These are phyloP conservation scores for Albatrellus sp. DNA, from an alignment of 1,284 basidiomycete species.

Conservation along the genomic window DNA sequence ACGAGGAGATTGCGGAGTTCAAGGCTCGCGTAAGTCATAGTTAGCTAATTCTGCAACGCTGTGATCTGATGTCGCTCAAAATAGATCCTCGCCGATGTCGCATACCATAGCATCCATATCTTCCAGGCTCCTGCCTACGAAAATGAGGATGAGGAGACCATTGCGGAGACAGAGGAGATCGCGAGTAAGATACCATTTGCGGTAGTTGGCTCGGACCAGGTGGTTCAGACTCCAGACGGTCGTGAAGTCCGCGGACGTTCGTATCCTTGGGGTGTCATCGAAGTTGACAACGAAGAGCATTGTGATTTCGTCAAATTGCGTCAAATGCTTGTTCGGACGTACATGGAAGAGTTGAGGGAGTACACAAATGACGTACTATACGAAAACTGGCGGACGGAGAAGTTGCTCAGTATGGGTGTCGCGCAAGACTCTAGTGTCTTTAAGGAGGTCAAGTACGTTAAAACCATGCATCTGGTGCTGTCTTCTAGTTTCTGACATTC, in stretches of 20 bases:
- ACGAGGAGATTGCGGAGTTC: slow-evolving; percentile 86
- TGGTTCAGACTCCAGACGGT: slow-evolving; percentile 75
- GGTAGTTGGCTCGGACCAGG: slow-evolving; percentile 83
- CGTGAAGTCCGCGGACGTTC: slow-evolving; percentile 83
- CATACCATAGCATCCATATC: slow-evolving; percentile 88
- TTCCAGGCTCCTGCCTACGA: slow-evolving; percentile 94
- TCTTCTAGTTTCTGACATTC: slow-evolving; percentile 6
- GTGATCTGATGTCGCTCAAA: slow-evolving; percentile 1
- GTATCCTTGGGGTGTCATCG: slow-evolving; percentile 96
- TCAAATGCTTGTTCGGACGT: slow-evolving; percentile 95
- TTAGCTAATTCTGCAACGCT: too few relatives aligned
- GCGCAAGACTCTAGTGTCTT: slow-evolving; percentile 93
- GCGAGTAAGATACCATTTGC: slow-evolving; percentile 96
- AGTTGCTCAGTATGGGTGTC: slow-evolving; percentile 90
- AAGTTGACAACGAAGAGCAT: slow-evolving; percentile 96
- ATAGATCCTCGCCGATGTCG: slow-evolving; percentile 84
- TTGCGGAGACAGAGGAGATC: slow-evolving; percentile 93
- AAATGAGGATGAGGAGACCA: slow-evolving; percentile 93
- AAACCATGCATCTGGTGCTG: neutral
- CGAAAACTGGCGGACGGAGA: slow-evolving; percentile 94
- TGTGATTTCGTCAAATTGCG: slow-evolving; percentile 98
- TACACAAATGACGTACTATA: slow-evolving; percentile 89
- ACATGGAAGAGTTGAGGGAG: slow-evolving; percentile 96
- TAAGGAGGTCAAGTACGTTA: slow-evolving; percentile 91
- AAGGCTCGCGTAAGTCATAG: slow-evolving; percentile 65